Evolutionary conservation across 2,329 filamentous ascomycete genomes (phyloP), one percentile per base, ranked within the genome.

Genomic region (Phaeosphaeriaceae sp.): DNA sequence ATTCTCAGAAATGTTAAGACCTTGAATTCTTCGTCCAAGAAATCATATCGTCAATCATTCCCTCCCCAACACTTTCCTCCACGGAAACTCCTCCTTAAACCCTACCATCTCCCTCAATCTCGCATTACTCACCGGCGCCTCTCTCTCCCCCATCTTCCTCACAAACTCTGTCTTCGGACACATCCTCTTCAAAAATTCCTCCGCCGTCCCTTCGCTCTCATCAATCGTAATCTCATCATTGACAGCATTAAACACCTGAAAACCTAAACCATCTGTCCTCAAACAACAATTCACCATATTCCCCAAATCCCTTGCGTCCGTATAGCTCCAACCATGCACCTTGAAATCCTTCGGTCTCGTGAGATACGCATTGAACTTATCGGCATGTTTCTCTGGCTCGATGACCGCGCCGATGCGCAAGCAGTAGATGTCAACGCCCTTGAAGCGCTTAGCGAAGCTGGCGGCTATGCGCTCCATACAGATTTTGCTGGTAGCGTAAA

Each of bases 181-280:
- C 1, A 74, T 67, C 60, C 79, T 79, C 65, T 77, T 75, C 62
- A 88, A 61, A 65, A 86, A 86, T 49, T 82, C 78, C 47, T 75
- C 74, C 0, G 82, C 85, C 2, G 46, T 55, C 20, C 52, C 47
- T 17, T 46, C 56, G 78, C 80, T 40, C 73, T 73, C 48, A 72
- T 61, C 56, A 20, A 65, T 48, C 2, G 85, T 88, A 58, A 86
- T 87, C 17, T 81, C 84, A 68, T 86, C 82, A 67, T 88, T 89
- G 0, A 85, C 86, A 2, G 85, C 86, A 69, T 89, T 89, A 71
- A 88, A 88, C 0, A 88, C 76, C 67, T 88, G 84, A 60, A 85
- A 89, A 0, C 86, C 86, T 22, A 89, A 62, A 0, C 84, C 85
- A 67, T 80, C 78, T 58, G 81, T 84, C 60, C 79, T n/a, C n/a